Evolutionary conservation across 2,329 filamentous ascomycete genomes (phyloP).

Genomic region (Fusarium agapanthi): DNA sequence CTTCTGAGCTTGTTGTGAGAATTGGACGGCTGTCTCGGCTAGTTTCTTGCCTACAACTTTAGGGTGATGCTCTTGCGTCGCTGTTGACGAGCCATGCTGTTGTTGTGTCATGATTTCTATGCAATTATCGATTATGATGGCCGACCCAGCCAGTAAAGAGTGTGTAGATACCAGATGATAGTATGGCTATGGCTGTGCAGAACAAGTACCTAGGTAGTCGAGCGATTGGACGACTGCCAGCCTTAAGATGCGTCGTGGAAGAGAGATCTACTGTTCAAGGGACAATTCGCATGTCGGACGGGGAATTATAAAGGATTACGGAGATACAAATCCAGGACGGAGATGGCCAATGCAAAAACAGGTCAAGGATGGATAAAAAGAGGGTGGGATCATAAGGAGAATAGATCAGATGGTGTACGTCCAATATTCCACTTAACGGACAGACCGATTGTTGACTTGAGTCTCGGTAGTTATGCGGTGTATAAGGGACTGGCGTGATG

Average conservation of each 20-base stretch:
- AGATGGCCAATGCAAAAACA: constrained; percentile 2
- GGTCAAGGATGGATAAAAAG: constrained; percentile 2
- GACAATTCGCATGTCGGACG: constrained; percentile 21
- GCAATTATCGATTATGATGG: background rate
- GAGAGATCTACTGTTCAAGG: constrained; percentile 7
- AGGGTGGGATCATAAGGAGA: constrained; percentile 19
- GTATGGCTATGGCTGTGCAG: background rate
- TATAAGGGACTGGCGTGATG: constrained; percentile 25
- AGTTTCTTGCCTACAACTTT: constrained; percentile 38
- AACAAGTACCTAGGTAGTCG: background rate
- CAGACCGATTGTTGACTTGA: constrained; percentile 21
- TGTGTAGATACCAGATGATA: background rate
- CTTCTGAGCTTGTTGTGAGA: constrained; percentile 68
- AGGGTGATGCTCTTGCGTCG: constrained; percentile 9
- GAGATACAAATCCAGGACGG: background rate
- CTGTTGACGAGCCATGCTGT: constrained; percentile 12
- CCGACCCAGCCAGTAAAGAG: background rate
- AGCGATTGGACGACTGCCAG: background rate
- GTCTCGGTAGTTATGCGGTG: constrained; percentile 26
- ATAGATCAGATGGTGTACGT: constrained; percentile 14
- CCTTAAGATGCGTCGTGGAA: background rate
- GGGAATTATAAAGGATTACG: background rate
- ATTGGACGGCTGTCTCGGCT: constrained; percentile 60
- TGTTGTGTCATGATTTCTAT: constrained; percentile 24
- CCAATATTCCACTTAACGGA: constrained; percentile 18